Evolutionary conservation across 2,329 filamentous ascomycete genomes (phyloP).

Genomic region (Neonectria hederae): DNA sequence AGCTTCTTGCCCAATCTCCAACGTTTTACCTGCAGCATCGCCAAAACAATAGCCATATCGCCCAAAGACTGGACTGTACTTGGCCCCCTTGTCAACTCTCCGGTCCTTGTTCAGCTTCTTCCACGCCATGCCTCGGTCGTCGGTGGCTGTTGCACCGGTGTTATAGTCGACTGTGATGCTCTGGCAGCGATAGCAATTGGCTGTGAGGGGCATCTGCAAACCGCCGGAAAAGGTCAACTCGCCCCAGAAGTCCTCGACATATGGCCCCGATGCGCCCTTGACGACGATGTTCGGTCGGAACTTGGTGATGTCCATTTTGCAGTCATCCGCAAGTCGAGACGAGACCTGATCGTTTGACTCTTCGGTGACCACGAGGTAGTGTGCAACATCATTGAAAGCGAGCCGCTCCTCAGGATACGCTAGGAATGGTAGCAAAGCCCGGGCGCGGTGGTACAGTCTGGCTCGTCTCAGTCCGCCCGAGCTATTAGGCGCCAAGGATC

Average conservation of each 20-base stretch:
- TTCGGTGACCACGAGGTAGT: constrained; percentile 39
- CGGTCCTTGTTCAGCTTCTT: constrained; percentile 40
- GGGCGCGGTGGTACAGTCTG: background rate
- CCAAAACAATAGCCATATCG: constrained; percentile 39
- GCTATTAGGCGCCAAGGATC: constrained; percentile 39
- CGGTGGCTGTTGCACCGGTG: constrained; percentile 30
- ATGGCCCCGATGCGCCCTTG: constrained; percentile 28
- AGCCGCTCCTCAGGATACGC: constrained; percentile 23
- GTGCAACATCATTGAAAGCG: constrained; percentile 34
- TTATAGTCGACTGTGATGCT: constrained; percentile 40
- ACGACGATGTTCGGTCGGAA: constrained; percentile 40
- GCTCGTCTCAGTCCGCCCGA: constrained; percentile 24
- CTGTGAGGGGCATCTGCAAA: constrained; percentile 31
- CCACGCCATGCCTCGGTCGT: constrained; percentile 34
- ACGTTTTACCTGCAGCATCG: background rate
- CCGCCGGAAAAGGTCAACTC: constrained; percentile 31
- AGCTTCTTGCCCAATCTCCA: constrained; percentile 27
- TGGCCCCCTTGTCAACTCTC: constrained; percentile 34
- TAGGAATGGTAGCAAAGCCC: constrained; percentile 16
- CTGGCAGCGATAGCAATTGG: constrained; percentile 38
- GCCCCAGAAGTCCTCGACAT: constrained; percentile 37
- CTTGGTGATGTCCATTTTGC: constrained; percentile 37
- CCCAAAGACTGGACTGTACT: constrained; percentile 40
- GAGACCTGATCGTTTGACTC: constrained; percentile 36
- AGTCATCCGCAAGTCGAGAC: constrained; percentile 20